Conservation (phyloP, 2,329 filamentous ascomycete species). For the Fusarium neocosmosporiellum region DNA sequence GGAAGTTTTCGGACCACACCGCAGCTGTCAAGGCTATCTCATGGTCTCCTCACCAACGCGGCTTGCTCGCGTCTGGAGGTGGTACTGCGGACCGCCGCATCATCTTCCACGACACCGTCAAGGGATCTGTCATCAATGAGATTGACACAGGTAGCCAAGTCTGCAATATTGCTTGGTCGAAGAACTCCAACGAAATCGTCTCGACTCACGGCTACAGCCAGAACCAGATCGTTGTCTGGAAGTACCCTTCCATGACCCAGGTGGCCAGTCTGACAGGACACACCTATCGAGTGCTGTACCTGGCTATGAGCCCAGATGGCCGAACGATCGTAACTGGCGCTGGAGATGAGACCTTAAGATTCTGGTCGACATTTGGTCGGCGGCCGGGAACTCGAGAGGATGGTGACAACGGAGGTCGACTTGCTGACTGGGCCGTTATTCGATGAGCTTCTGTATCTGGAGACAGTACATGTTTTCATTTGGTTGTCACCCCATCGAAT, state of each 20-base stretch:
- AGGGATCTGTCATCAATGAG: slow-evolving; percentile 84
- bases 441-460: slow-evolving; percentile 56
- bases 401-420: slow-evolving; percentile 69
- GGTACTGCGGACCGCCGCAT: slow-evolving; percentile 96
- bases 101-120: slow-evolving; percentile 96
- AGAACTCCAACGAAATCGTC: slow-evolving; percentile 97
- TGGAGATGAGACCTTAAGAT: slow-evolving; percentile 93
- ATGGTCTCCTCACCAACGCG: slow-evolving; percentile 96
- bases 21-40: slow-evolving; percentile 98
- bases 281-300: slow-evolving; percentile 94
- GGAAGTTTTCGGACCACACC: slow-evolving; percentile 94
- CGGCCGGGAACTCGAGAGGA: slow-evolving; percentile 79
- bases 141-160: slow-evolving; percentile 98
- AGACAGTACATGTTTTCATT: not conserved
- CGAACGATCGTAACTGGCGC: slow-evolving; percentile 94
- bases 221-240: slow-evolving; percentile 99
- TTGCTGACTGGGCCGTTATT: slow-evolving; percentile 87
- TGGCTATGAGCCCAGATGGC: slow-evolving; percentile 97
- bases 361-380: slow-evolving; percentile 96
- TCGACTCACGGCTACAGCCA: slow-evolving; percentile 97
- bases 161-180: slow-evolving; percentile 98
- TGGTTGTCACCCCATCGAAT: not conserved
- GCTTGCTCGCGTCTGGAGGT: slow-evolving; percentile 93
- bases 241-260: slow-evolving; percentile 98
- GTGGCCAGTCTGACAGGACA: slow-evolving; percentile 95